Conservation (phyloP, 2,329 filamentous ascomycete species). For the Dryadomyces sulphureus region DNA sequence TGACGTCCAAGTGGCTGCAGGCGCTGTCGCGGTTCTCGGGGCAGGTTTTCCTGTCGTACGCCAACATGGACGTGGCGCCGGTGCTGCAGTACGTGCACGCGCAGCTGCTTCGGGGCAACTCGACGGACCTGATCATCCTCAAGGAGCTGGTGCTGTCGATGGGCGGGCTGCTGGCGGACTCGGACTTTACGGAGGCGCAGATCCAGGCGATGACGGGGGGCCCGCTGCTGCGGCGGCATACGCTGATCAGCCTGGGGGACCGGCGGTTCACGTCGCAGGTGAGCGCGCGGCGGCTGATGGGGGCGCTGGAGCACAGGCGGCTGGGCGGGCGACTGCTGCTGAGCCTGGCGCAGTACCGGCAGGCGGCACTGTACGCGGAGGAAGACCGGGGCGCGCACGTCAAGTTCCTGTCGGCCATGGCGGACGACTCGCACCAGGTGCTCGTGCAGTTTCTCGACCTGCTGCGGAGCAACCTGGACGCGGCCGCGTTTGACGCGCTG, state of each 20-base stretch:
- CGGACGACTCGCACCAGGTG: slow-evolving; percentile 80
- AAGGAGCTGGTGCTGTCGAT: slow-evolving; percentile 84
- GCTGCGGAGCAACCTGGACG: slow-evolving; percentile 62
- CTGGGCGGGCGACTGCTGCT: slow-evolving; percentile 76
- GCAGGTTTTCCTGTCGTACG: slow-evolving; percentile 75
- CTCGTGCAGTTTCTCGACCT: slow-evolving; percentile 82
- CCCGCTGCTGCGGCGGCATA: slow-evolving; percentile 62
- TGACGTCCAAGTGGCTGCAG: slow-evolving; percentile 85
- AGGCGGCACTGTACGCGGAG: slow-evolving; percentile 67
- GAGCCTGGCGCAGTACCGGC: slow-evolving; percentile 77
- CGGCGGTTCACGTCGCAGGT: slow-evolving; percentile 47
- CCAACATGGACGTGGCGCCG: slow-evolving; percentile 67
- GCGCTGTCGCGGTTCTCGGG: slow-evolving; percentile 84
- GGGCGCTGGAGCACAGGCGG: slow-evolving; percentile 60
- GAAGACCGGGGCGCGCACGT: slow-evolving; percentile 63
- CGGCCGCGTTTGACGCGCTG: slow-evolving; percentile 61
- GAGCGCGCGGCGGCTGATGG: slow-evolving; percentile 67
- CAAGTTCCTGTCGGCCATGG: slow-evolving; percentile 74
- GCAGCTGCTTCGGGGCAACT: slow-evolving; percentile 68
- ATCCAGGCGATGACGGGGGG: slow-evolving; percentile 81
- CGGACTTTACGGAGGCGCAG: slow-evolving; percentile 79
- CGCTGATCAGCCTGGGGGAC: slow-evolving; percentile 66
- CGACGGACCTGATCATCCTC: slow-evolving; percentile 80
- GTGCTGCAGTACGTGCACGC: slow-evolving; percentile 81
- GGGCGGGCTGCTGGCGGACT: slow-evolving; percentile 80